These are phyloP conservation scores for Fusarium secorum DNA, from an alignment of 2,329 filamentous ascomycete species.

Conservation along the genomic window DNA sequence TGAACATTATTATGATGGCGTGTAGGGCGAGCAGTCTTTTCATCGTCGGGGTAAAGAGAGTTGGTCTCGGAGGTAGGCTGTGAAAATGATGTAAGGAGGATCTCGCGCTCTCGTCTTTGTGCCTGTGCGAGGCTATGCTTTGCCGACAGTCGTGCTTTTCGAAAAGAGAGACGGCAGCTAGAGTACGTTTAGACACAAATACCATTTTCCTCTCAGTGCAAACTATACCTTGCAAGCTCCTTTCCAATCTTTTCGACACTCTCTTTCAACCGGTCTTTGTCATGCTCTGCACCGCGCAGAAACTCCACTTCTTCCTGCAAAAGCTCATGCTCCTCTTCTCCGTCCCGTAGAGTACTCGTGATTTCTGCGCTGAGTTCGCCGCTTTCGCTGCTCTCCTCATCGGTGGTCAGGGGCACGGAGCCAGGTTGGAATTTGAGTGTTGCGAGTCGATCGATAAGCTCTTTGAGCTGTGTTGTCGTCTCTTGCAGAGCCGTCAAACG, in stretches of 20 bases:
- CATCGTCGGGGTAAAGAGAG: slow-evolving; percentile 41
- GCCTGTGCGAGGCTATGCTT: slow-evolving; percentile 78
- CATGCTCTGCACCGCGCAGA: slow-evolving; percentile 62
- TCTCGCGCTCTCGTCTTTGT: slow-evolving; percentile 77
- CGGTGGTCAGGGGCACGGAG: slow-evolving; percentile 59
- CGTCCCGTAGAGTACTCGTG: slow-evolving; percentile 75
- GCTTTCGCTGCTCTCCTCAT: slow-evolving; percentile 63
- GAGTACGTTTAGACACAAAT: slow-evolving; percentile 13
- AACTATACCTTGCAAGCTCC: slow-evolving; percentile 73
- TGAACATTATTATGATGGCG: slow-evolving; percentile 39
- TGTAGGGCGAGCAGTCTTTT: slow-evolving; percentile 35
- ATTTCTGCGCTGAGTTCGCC: slow-evolving; percentile 84
- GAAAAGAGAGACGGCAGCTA: slow-evolving; percentile 72
- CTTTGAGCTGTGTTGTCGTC: slow-evolving; percentile 64
- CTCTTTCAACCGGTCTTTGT: slow-evolving; percentile 71
- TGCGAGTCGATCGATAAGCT: slow-evolving; percentile 67
- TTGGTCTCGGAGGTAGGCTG: slow-evolving; percentile 50
- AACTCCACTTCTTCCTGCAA: slow-evolving; percentile 81
- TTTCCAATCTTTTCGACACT: slow-evolving; percentile 70
- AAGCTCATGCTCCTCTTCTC: slow-evolving; percentile 85
- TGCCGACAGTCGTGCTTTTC: slow-evolving; percentile 81
- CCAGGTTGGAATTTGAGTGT: slow-evolving; percentile 66
- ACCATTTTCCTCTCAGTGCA: neutral
- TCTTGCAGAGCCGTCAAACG: slow-evolving; percentile 67
- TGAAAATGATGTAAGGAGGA: slow-evolving; percentile 73